These are phyloP conservation scores for Nepenthes gracilis DNA, from an alignment of 148 eudicot species.

Conservation along the genomic window DNA sequence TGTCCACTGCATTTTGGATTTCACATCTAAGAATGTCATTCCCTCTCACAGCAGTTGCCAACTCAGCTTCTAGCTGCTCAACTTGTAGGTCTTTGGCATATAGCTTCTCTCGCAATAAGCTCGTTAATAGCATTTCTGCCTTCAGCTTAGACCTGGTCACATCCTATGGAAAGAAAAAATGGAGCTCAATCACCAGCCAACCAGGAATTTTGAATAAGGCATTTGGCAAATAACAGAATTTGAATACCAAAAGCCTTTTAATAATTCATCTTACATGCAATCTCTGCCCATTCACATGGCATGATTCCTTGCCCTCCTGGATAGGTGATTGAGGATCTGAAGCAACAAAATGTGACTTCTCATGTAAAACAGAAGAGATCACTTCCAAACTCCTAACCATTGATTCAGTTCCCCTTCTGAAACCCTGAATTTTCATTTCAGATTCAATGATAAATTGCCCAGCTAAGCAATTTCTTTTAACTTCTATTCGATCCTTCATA, in stretches of 20 bases:
- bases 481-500: conserved; percentile 19
- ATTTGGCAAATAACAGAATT: not conserved
- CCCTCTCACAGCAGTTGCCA: conserved; percentile 68
- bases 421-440: conserved; percentile 69
- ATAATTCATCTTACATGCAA: conserved; percentile 30
- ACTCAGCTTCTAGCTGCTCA: conserved; percentile 82
- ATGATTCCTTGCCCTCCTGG: conserved; percentile 13
- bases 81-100: conserved; percentile 53
- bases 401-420: conserved; percentile 53
- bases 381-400: conserved; percentile 42
- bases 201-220: not conserved
- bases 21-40: conserved; percentile 70
- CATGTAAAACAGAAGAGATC: conserved; percentile 33
- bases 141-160: conserved; percentile 44
- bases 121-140: conserved; percentile 69
- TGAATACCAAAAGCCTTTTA: not conserved
- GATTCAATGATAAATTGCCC: conserved; percentile 58
- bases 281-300: conserved; percentile 21
- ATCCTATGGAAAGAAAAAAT: conserved; percentile 28
- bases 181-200: not conserved
- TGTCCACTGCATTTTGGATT: conserved; percentile 69
- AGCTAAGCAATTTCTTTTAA: conserved; percentile 24
- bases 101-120: conserved; percentile 62
- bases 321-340: conserved; percentile 20
- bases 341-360: conserved; percentile 30